These are phyloP conservation scores for Picea abies DNA, from an alignment of 83 land plant genomes.

Conservation along the genomic window DNA sequence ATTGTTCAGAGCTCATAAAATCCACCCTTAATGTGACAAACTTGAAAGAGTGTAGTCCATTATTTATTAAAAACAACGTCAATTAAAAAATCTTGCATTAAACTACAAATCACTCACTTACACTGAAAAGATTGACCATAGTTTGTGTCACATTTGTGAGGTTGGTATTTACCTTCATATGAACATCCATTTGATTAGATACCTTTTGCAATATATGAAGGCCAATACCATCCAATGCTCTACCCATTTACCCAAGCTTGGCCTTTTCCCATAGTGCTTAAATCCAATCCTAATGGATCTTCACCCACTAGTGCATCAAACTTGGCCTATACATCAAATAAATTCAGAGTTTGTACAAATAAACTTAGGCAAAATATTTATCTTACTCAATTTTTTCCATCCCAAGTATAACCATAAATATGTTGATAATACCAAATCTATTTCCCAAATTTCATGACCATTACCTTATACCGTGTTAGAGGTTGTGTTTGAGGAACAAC, in stretches of 20 bases:
- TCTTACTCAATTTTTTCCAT: not conserved
- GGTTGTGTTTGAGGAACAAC: too few species aligned
- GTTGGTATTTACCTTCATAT: constrained; percentile 60
- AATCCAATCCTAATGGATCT: constrained; percentile 73
- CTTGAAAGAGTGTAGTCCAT: not conserved
- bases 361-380: not conserved
- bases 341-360: not conserved
- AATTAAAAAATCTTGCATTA: not conserved
- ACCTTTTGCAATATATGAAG: constrained; percentile 37
- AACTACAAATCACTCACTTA: constrained; percentile 25
- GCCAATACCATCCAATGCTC: constrained; percentile 88
- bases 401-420: not conserved
- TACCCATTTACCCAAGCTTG: constrained; percentile 94
- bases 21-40: not conserved
- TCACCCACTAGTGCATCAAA: constrained; percentile 71
- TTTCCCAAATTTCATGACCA: not conserved
- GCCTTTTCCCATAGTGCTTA: constrained; percentile 97
- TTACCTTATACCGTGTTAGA: not conserved
- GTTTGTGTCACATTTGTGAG: constrained; percentile 51
- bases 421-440: not conserved
- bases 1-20: not conserved
- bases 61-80: not conserved
- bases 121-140: constrained; percentile 66
- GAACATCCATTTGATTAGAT: constrained; percentile 62
- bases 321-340: not conserved